Conservation (phyloP, 2,329 filamentous ascomycete genomes). For the Colletotrichum lindemuthianum region DNA sequence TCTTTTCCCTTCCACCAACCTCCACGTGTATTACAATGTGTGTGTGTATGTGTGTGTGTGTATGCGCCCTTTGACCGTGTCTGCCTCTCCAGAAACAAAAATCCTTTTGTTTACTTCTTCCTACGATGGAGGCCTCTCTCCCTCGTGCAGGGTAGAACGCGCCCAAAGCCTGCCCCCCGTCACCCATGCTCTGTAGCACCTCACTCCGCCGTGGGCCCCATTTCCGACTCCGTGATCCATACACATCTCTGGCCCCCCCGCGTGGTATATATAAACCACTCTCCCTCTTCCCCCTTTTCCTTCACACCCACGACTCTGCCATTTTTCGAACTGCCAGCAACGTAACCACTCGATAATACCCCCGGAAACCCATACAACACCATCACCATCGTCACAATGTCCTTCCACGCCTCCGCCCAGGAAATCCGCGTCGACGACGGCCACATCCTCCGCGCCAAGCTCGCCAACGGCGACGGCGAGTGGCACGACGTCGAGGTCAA, state of each 20-base stretch:
- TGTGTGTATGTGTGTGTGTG: too few species aligned
- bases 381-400: slow-evolving; percentile 46
- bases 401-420: slow-evolving; percentile 60
- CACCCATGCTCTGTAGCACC: not conserved
- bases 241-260: not conserved
- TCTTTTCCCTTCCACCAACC: slow-evolving; percentile 17
- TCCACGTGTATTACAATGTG: slow-evolving; percentile 24
- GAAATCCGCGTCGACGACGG: slow-evolving; percentile 60
- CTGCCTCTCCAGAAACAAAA: not conserved
- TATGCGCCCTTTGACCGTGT: not conserved
- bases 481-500: slow-evolving; percentile 56
- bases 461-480: slow-evolving; percentile 53
- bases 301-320: not conserved
- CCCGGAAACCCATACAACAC: not conserved
- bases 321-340: not conserved
- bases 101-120: too few species aligned
- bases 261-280: slow-evolving; percentile 17
- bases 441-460: slow-evolving; percentile 57
- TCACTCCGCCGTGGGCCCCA: not conserved
- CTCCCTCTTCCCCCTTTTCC: slow-evolving; percentile 4
- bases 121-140: slow-evolving; percentile 31
- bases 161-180: not conserved
- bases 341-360: not conserved
- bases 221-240: slow-evolving; percentile 7
- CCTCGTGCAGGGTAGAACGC: too few species aligned